Evolutionary conservation across 768 basidiomycete genomes (phyloP).

Genomic region (Exsudoporus frostii): DNA sequence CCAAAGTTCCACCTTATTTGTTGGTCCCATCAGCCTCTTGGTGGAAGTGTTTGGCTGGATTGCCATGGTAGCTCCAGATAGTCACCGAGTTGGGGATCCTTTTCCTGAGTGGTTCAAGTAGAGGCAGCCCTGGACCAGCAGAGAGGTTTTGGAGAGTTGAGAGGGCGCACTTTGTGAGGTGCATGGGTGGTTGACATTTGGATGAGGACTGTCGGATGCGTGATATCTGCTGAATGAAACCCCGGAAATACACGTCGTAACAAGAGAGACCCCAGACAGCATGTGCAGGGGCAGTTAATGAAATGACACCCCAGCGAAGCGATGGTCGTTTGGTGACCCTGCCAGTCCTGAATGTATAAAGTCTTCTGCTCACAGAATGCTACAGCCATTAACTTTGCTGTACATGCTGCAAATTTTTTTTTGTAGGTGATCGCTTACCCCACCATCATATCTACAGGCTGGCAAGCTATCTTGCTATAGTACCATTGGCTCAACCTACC

Average conservation of each 20-base stretch:
- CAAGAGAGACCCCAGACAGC: conserved; percentile 21
- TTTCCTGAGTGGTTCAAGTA: conserved; percentile 29
- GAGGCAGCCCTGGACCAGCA: conserved; percentile 13
- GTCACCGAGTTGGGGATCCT: conserved; percentile 66
- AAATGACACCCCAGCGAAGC: conserved; percentile 9
- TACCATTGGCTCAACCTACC: conserved; percentile 3
- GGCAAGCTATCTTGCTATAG: too few relatives aligned
- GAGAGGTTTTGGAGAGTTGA: background rate
- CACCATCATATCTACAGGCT: background rate
- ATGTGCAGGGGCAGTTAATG: conserved; percentile 1
- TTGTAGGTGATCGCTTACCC: conserved; percentile 21
- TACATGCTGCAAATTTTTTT: conserved; percentile 20
- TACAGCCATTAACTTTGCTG: conserved; percentile 20
- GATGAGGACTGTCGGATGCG: conserved; percentile 4
- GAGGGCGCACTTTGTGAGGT: conserved; percentile 15
- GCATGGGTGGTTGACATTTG: conserved; percentile 14
- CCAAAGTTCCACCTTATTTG: conserved; percentile 80
- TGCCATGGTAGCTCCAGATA: conserved; percentile 71
- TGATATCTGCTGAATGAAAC: conserved; percentile 15
- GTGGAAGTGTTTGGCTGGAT: conserved; percentile 59
- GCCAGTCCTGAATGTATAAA: conserved; percentile 13
- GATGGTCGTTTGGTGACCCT: conserved; percentile 23
- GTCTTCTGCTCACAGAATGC: conserved; percentile 6
- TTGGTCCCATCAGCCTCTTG: conserved; percentile 72
- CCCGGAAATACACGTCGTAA: conserved; percentile 10